Conservation (phyloP, 805 yeast species). For the Schwanniomyces vanrijiae region DNA sequence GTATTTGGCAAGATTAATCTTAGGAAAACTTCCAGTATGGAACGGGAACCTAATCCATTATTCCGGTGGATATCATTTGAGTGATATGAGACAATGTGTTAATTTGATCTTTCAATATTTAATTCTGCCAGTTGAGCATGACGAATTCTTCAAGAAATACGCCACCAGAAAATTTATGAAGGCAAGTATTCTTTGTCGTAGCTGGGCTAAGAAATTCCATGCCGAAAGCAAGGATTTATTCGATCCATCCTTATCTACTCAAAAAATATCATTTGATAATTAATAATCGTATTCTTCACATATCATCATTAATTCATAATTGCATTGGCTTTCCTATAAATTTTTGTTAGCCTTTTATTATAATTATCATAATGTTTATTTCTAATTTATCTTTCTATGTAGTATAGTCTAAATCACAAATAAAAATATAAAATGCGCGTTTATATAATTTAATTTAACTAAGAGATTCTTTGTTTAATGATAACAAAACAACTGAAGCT, state of each 20-base stretch:
- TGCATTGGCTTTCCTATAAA: neutral
- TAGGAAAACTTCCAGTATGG: conserved; percentile 72
- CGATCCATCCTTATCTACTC: conserved; percentile 21
- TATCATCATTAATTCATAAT: neutral
- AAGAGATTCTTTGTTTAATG: neutral
- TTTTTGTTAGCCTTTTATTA: neutral
- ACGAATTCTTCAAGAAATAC: conserved; percentile 90
- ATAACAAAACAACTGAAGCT: neutral
- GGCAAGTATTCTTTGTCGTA: conserved; percentile 75
- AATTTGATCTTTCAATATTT: conserved; percentile 75
- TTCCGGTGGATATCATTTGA: conserved; percentile 83
- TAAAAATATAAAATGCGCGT: neutral
- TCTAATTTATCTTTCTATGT: neutral
- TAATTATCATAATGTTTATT: conserved; percentile 2
- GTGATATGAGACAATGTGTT: conserved; percentile 69
- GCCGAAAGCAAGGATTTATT: conserved; percentile 45
- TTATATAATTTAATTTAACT: neutral
- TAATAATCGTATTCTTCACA: neutral
- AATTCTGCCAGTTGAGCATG: conserved; percentile 80
- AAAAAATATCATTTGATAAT: conserved; percentile 15
- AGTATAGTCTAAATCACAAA: neutral
- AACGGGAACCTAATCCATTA: conserved; percentile 84
- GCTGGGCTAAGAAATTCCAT: conserved; percentile 71
- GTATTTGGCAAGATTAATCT: conserved; percentile 75
- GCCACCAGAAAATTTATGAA: conserved; percentile 87